Base-by-base conservation (phyloP, 2,329 filamentous ascomycete genomes). In the Fusarium falciforme region DNA sequence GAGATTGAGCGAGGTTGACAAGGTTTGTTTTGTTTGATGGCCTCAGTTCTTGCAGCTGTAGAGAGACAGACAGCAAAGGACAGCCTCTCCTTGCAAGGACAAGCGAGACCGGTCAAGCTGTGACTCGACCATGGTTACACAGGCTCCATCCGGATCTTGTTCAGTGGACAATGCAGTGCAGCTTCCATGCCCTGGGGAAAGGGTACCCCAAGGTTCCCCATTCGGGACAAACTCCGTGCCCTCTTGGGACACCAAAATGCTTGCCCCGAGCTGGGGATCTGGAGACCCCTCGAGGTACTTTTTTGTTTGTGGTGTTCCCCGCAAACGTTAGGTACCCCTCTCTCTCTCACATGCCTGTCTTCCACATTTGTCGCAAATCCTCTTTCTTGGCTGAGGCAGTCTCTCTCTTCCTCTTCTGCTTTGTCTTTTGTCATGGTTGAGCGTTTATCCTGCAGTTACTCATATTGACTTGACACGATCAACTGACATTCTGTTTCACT, bases 211-310 rank as follows among this genome's bases (percentile, higher is more conserved):
- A 73, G 63, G 67, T 72, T 69, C 38, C 73, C 68, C 25, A 73
- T 77, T 67, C 52, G 68, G 75, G 20, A 65, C 66, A 63, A 70
- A n/a, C 63, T 69, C 75, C 67, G 71, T 44, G 52, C 44, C 11
- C 64, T 36, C 72, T 66, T 58, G 62, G 68, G 67, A 52, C 63
- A 70, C 64, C 38, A 59, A 65, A 64, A 71, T 66, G 68, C 68
- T 70, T 76, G 61, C 69, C 74, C 72, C 66, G 69, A 73, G 66
- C 70, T 70, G 62, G 74, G 65, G 61, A 75, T 64, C 73, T 77
- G 74, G 68, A 74, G 70, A 58, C 57, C 36, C 59, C 66, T 63
- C 59, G 63, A 70, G 72, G 71, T 78, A 77, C 76, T 77, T 77
- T 66, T 31, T 58, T 36, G 27, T 64, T 64, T 55, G 61, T 63